These are phyloP conservation scores for Camptophora hylomeconis DNA, from an alignment of 2,329 filamentous ascomycete genomes.

Conservation along the genomic window DNA sequence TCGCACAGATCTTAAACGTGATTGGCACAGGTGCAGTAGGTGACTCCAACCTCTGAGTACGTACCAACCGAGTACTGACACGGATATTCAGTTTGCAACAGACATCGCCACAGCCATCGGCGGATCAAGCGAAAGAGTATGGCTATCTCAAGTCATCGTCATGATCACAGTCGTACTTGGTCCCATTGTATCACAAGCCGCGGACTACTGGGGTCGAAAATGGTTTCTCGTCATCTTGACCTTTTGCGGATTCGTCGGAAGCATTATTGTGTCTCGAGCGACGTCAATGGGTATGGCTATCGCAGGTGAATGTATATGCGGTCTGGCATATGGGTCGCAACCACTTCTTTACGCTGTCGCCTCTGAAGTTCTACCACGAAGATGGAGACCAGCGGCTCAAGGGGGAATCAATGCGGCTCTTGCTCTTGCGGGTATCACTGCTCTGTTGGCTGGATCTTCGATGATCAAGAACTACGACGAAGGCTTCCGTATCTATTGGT, in stretches of 20 bases:
- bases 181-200: conserved; percentile 8
- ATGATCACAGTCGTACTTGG: conserved; percentile 8
- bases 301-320: conserved; percentile 5
- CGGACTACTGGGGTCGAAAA: conserved; percentile 11
- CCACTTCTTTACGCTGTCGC: conserved; percentile 9
- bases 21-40: conserved; percentile 5
- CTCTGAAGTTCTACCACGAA: conserved; percentile 9
- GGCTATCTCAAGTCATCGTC: conserved; percentile 9
- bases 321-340: conserved; percentile 5
- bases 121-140: conserved; percentile 6
- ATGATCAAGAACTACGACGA: conserved; percentile 3
- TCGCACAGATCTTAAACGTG: conserved; percentile 3
- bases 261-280: conserved; percentile 7
- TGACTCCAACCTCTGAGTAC: background rate
- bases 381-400: conserved; percentile 7
- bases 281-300: conserved; percentile 5
- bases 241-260: conserved; percentile 6
- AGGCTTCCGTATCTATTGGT: conserved; percentile 8
- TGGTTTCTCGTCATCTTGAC: conserved; percentile 6
- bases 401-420: conserved; percentile 5
- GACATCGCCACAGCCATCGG: conserved; percentile 9
- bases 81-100: conserved; percentile 1
- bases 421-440: conserved; percentile 2
- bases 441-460: conserved; percentile 5
- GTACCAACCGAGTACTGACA: background rate